Percentiles rank a stretch among this genome's conserved stretches.
phyloP scores from a whole-genome alignment of 2,329 filamentous ascomycete species.

The Metarhizium robertsii region DNA sequence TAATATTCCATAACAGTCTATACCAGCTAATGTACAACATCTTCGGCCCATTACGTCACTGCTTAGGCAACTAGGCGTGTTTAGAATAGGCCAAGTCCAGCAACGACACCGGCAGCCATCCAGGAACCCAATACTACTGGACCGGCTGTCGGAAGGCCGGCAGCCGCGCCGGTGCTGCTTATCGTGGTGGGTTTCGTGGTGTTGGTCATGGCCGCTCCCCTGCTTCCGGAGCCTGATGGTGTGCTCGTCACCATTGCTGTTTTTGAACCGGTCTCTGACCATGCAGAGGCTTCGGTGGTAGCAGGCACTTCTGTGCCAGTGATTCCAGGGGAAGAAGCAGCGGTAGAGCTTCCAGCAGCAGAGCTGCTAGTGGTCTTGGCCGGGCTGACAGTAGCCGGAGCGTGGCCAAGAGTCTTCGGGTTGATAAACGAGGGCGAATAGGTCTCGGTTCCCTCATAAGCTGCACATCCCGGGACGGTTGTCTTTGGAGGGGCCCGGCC shows the following conservation, averaged over 20 bases:
- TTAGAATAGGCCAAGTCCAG: constrained; percentile 18
- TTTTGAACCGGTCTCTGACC: not conserved
- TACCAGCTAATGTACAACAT: not conserved
- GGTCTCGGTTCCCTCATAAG: constrained; percentile 45
- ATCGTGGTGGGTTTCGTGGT: not conserved
- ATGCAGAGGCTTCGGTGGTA: not conserved
- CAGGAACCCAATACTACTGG: constrained; percentile 14
- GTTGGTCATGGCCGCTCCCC: not conserved
- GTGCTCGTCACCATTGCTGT: not conserved
- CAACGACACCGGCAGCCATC: constrained; percentile 19
- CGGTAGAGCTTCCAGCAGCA: constrained; percentile 8
- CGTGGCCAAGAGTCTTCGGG: constrained; percentile 16
- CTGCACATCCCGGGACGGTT: constrained; percentile 49
- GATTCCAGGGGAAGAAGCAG: constrained; percentile 3
- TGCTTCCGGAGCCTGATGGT: not conserved
- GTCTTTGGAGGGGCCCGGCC: constrained; percentile 56
- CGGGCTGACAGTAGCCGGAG: constrained; percentile 1
- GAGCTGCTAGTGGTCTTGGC: constrained; percentile 6
- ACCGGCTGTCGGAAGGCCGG: constrained; percentile 14
- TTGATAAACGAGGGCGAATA: constrained; percentile 42
- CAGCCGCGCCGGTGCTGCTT: constrained; percentile 5
- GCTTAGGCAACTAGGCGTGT: not conserved
- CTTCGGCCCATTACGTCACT: not conserved
- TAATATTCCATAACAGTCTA: not conserved
- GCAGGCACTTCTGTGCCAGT: not conserved